Base-by-base conservation (phyloP, 345 rosid species). In the Heritiera fomes region DNA sequence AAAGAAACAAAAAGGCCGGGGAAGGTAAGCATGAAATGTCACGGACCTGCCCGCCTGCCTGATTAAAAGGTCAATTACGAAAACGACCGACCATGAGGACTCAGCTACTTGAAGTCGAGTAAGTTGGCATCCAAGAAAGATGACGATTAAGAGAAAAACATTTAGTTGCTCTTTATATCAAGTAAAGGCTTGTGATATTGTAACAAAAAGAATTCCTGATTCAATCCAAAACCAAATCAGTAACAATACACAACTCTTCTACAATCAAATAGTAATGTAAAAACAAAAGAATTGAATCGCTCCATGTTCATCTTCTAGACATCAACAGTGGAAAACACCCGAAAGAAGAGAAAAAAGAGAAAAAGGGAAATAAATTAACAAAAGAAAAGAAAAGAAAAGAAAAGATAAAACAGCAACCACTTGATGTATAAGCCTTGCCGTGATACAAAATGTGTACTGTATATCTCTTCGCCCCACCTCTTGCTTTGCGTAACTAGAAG, bases 141-240 rank as follows among this genome's bases (percentile, higher is more conserved):
- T 1, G 28, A 23, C 28, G 38, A 34, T 34, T 34, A 34, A 34
- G 3, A 34, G 3, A 34, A 34, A 34, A 34, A 34, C 38, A 34
- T 34, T 34, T 34, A 3, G 56, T 23, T 12, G 69, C 10, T 64
- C 20, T 20, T 23, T 8, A 64, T 65, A 11, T 20, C 7, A 50
- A 18, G 49, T 49, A 15, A 49, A 49, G 58, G 52, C 73, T 45
- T 11, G 73, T 11, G 38, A 76, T 43, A 69, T 28, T 74, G 63
- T 79, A 75, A 73, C 58, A 45, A 62, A 82, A 82, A 80, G 84
- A 81, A 78, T 79, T 79, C 30, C 70, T 73, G 77, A 68, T 73
- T 81, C 82, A 83, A 73, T 72, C 78, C 85, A 84, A 85, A 85
- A 68, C 81, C 87, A 81, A 74, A 84, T 73, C 82, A 74, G 64